Evolutionary conservation across 306 rosid genomes (phyloP).

Genomic region (Sindora glabra): DNA sequence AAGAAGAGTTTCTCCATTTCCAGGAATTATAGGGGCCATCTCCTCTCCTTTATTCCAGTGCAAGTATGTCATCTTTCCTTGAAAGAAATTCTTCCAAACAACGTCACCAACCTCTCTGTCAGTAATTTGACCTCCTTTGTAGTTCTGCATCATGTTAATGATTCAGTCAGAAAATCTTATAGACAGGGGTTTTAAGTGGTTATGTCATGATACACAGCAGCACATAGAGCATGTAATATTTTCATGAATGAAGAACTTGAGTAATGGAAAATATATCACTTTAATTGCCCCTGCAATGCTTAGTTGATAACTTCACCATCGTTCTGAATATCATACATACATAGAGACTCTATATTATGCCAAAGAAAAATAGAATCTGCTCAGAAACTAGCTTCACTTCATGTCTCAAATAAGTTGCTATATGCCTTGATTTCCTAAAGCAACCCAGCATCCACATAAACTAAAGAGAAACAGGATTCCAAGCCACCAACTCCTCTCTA

Average conservation of each 20-base stretch:
- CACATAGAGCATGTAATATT: not conserved
- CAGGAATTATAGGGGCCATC: conserved; percentile 70
- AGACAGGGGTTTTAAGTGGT: conserved; percentile 1
- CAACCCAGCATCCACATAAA: not conserved
- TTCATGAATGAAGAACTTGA: not conserved
- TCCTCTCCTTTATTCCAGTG: conserved; percentile 82
- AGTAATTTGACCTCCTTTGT: conserved; percentile 51
- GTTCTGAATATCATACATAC: not conserved
- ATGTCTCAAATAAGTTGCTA: not conserved
- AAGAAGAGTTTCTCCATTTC: conserved; percentile 65
- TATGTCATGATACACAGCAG: not conserved
- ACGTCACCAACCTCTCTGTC: conserved; percentile 39
- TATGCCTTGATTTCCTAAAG: too few relatives aligned
- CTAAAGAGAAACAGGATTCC: not conserved
- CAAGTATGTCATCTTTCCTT: conserved; percentile 68
- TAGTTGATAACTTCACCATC: not conserved
- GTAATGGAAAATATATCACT: not conserved
- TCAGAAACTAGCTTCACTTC: not conserved
- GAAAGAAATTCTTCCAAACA: conserved; percentile 44
- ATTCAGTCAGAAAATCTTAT: conserved; percentile 11
- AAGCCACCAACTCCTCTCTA: not conserved
- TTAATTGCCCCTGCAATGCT: not conserved
- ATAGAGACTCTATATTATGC: not conserved
- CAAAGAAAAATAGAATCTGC: not conserved
- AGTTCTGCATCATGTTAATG: conserved; percentile 42